Conservation (phyloP, 1,284 basidiomycete species). For the Heterobasidion occidentale region DNA sequence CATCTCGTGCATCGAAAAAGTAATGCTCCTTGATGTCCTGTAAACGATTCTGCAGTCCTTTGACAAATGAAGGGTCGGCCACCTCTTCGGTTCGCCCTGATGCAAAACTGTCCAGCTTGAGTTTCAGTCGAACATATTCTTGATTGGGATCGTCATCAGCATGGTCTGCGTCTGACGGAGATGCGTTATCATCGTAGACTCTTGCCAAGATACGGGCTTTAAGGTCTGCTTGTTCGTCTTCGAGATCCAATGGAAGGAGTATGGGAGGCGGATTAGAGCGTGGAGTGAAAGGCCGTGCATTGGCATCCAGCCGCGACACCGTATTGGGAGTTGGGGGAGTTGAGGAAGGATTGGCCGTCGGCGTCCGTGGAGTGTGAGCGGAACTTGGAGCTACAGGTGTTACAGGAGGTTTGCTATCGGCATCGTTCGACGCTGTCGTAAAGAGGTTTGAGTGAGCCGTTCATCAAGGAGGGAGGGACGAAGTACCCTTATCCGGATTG, state of each 20-base stretch:
- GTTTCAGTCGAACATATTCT: constrained; percentile 54
- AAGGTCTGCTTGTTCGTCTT: background rate
- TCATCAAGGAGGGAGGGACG: background rate
- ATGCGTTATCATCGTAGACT: background rate
- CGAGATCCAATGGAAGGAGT: background rate
- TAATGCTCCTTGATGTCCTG: constrained; percentile 57
- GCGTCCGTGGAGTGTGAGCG: background rate
- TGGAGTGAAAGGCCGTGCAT: constrained; percentile 32
- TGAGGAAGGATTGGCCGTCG: background rate
- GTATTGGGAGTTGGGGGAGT: constrained; percentile 16
- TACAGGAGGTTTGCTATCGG: constrained; percentile 12
- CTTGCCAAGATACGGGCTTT: background rate
- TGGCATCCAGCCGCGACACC: constrained; percentile 17
- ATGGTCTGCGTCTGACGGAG: constrained; percentile 17
- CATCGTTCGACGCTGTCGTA: constrained; percentile 6
- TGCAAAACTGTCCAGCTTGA: constrained; percentile 42
- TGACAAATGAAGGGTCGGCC: constrained; percentile 31
- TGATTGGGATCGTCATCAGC: constrained; percentile 51
- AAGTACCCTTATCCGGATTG: constrained; percentile 24
- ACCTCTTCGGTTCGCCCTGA: constrained; percentile 24
- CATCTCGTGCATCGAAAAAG: constrained; percentile 69
- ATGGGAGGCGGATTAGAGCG: constrained; percentile 1
- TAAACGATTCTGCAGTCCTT: constrained; percentile 46
- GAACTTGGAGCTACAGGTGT: constrained; percentile 26
- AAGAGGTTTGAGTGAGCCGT: background rate